Percentiles rank a stretch among this genome's conserved stretches.
Evolutionary conservation across 2,329 filamentous ascomycete genomes (phyloP).

Genomic region (Colletotrichum tabaci): DNA sequence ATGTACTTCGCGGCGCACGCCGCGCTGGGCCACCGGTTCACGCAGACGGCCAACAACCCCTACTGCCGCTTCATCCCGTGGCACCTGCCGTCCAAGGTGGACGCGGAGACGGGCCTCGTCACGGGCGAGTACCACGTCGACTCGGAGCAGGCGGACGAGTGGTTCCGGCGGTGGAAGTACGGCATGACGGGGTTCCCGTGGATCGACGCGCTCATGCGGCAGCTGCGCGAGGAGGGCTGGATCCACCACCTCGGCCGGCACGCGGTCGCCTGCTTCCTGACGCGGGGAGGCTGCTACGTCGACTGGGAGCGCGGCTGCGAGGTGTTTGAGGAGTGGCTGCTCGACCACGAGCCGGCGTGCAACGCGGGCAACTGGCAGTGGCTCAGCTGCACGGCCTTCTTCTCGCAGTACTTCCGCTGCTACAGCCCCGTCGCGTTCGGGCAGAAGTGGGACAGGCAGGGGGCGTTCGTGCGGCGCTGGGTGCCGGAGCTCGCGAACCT

Average conservation of each 20-base stretch:
- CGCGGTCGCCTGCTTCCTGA: slow-evolving; percentile 86
- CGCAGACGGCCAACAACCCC: slow-evolving; percentile 75
- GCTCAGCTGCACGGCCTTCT: slow-evolving; percentile 83
- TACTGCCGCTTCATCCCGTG: slow-evolving; percentile 83
- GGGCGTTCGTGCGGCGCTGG: slow-evolving; percentile 74
- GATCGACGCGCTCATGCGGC: slow-evolving; percentile 86
- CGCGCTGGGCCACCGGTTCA: slow-evolving; percentile 74
- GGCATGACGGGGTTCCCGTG: slow-evolving; percentile 83
- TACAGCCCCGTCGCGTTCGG: slow-evolving; percentile 81
- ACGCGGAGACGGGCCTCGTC: slow-evolving; percentile 59
- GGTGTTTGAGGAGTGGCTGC: slow-evolving; percentile 82
- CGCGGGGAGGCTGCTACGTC: slow-evolving; percentile 82
- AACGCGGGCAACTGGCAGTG: slow-evolving; percentile 86
- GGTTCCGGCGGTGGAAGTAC: slow-evolving; percentile 78
- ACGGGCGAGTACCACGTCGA: slow-evolving; percentile 77
- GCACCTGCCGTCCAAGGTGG: slow-evolving; percentile 77
- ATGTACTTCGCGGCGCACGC: slow-evolving; percentile 89
- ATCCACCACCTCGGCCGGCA: slow-evolving; percentile 85
- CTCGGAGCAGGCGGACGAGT: slow-evolving; percentile 71
- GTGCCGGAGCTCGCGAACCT: slow-evolving; percentile 76
- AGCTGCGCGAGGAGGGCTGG: slow-evolving; percentile 80
- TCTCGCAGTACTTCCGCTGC: slow-evolving; percentile 78
- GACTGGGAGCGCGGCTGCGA: slow-evolving; percentile 85
- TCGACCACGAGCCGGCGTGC: slow-evolving; percentile 82
- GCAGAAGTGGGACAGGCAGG: slow-evolving; percentile 82